Percentiles rank a stretch among this genome's conserved stretches.
These are phyloP conservation scores for Cicer arietinum DNA, from an alignment of 306 rosid genomes.

Conservation along the genomic window DNA sequence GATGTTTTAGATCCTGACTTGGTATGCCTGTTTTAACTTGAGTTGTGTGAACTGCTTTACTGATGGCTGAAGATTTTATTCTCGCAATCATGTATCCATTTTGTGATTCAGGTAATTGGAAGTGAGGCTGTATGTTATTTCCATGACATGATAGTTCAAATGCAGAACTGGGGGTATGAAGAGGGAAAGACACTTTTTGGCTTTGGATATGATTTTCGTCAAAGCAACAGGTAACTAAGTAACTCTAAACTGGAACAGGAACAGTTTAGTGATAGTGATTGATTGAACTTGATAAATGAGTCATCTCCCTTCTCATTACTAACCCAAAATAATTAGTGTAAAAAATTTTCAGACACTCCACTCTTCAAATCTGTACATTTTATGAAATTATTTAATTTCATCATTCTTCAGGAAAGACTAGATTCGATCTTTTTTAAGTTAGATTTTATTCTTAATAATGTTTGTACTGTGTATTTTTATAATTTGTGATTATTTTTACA, in stretches of 20 bases:
- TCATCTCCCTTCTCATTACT: constrained; percentile 22
- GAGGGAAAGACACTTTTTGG: constrained; percentile 97
- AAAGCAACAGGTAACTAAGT: constrained; percentile 85
- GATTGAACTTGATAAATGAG: not conserved
- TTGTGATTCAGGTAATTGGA: constrained; percentile 76
- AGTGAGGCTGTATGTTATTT: constrained; percentile 80
- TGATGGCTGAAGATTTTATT: constrained; percentile 31
- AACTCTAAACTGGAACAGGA: constrained; percentile 2
- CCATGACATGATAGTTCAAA: constrained; percentile 91
- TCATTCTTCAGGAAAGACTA: constrained; percentile 9
- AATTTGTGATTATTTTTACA: not conserved
- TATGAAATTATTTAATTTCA: constrained; percentile 37
- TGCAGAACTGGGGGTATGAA: constrained; percentile 86
- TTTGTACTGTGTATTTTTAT: not conserved
- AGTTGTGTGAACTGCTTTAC: not conserved
- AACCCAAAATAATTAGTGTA: constrained; percentile 13
- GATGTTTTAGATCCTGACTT: constrained; percentile 91
- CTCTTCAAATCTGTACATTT: not conserved
- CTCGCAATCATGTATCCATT: constrained; percentile 17
- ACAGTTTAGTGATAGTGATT: not conserved
- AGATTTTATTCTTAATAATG: constrained; percentile 18
- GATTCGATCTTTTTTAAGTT: not conserved
- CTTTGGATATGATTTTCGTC: constrained; percentile 98
- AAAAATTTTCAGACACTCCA: not conserved
- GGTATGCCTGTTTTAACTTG: constrained; percentile 56